These are phyloP conservation scores for Scutellaria baicalensis DNA, from an alignment of 257 asterid genomes.

Conservation along the genomic window DNA sequence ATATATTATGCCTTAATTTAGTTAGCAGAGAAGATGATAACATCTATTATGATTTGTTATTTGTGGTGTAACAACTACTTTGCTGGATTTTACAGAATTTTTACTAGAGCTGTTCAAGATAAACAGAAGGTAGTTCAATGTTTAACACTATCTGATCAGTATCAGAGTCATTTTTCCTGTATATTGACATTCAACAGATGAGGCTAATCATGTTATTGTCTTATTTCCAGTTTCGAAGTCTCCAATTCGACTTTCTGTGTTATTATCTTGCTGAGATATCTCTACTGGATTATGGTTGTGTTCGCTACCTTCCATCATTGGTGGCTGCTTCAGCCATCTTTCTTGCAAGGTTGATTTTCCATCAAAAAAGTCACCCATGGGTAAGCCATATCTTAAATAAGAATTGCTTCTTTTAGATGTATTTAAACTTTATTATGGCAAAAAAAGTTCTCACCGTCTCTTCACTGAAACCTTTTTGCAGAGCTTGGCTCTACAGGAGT, in stretches of 20 bases:
- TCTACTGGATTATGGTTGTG: conserved; percentile 56
- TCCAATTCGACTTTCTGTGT: conserved; percentile 53
- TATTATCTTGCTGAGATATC: conserved; percentile 76
- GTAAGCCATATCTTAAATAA: conserved; percentile 33
- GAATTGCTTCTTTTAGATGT: not conserved
- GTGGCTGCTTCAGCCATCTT: conserved; percentile 84
- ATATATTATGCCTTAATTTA: not conserved
- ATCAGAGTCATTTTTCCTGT: not conserved
- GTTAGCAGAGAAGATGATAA: not conserved
- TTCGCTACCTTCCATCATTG: conserved; percentile 62
- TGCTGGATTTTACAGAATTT: conserved; percentile 47
- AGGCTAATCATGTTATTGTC: conserved; percentile 17
- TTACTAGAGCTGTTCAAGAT: conserved; percentile 57
- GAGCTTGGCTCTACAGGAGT: conserved; percentile 50
- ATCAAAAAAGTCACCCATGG: conserved; percentile 63
- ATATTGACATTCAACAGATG: not conserved
- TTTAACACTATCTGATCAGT: not conserved
- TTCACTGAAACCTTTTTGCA: conserved; percentile 18
- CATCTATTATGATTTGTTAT: not conserved
- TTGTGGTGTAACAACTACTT: not conserved
- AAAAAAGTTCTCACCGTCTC: not conserved
- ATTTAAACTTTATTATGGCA: not conserved
- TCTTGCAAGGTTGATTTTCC: conserved; percentile 53
- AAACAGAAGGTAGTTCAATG: conserved; percentile 32
- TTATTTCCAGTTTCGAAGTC: conserved; percentile 36